phyloP scores from a whole-genome alignment of 2,329 filamentous ascomycete species.

The Fusarium poae region DNA sequence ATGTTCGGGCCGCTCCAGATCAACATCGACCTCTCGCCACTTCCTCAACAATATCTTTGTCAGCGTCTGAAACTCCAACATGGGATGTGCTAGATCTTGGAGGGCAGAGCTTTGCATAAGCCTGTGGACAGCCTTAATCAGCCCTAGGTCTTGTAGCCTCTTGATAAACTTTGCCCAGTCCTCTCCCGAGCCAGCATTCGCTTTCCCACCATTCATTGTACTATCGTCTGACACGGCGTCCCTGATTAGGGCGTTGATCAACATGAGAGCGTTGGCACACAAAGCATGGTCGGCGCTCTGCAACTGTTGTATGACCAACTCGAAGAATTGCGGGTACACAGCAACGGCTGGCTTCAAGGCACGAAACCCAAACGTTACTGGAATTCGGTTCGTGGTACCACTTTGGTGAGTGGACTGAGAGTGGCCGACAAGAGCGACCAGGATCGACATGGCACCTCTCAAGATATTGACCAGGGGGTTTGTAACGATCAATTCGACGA shows the following conservation, averaged over 20 bases:
- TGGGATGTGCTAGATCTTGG: slow-evolving; percentile 88
- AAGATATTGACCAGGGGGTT: slow-evolving; percentile 98
- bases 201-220: slow-evolving; percentile 56
- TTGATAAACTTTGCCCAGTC: slow-evolving; percentile 98
- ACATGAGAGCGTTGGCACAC: slow-evolving; percentile 93
- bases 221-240: slow-evolving; percentile 86
- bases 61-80: slow-evolving; percentile 92
- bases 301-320: slow-evolving; percentile 90
- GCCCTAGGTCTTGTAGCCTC: slow-evolving; percentile 88
- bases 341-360: slow-evolving; percentile 93
- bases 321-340: slow-evolving; percentile 92
- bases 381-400: slow-evolving; percentile 54
- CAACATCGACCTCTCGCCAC: slow-evolving; percentile 88
- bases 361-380: slow-evolving; percentile 84
- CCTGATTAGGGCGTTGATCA: slow-evolving; percentile 94
- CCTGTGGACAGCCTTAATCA: slow-evolving; percentile 91
- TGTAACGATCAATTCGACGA: slow-evolving; percentile 92
- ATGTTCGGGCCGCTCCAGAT: slow-evolving; percentile 89
- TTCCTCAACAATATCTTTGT: slow-evolving; percentile 89
- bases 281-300: slow-evolving; percentile 95
- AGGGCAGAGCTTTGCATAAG: slow-evolving; percentile 95
- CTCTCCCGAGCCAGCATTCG: slow-evolving; percentile 58
- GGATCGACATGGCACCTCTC: slow-evolving; percentile 94
- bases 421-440: slow-evolving; percentile 92
- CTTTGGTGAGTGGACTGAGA: slow-evolving; percentile 70